Evolutionary conservation across 1,139 yeast genomes (phyloP), one percentile per base, ranked within the genome.

Genomic region (Scheffersomyces titani): DNA sequence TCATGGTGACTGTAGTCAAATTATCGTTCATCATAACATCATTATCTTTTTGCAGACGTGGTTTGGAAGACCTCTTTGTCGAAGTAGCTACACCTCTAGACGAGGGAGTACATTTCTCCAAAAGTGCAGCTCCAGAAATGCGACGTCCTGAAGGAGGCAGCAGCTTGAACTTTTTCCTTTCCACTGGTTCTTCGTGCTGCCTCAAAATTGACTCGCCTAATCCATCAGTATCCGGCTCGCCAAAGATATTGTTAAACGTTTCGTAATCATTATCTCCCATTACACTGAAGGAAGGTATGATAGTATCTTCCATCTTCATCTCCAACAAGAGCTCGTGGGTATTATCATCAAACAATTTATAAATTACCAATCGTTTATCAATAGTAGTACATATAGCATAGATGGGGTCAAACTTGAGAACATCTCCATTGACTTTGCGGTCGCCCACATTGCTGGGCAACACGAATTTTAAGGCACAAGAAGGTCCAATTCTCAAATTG

Each of bases 401-500:
- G 3, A 73, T 59, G 18, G 77, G 75, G 51, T 63, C 64, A 53
- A 70, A 70, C 19, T 49, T 58, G n/a, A 65, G 55, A 11, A 40
- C 44, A 11, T 24, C 21, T 19, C 44, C 47, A 44, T 55, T 54
- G 24, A 56, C 22, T 40, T 56, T 56, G 30, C 47, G 49, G 52
- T 24, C 30, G 3, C 45, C 51, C 6, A 40, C 20, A 16, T 47
- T 22, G 51, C 44, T 47, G 51, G 51, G 57, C 55, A 50, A 51
- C 21, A 68, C 54, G 19, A 69, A 51, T 47, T 66, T 60, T 44
- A 67, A 56, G 22, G 59, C 55, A 44, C 66, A 58, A 40, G 66
- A 61, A 1, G 78, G 75, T 0, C 79, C 80, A 54, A 75, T 63
- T 24, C 67, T 63, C 53, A 73, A 65, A 21, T 65, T 59, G 20